Conservation (phyloP, 2,329 filamentous ascomycete species). For the Colletotrichum siamense region DNA sequence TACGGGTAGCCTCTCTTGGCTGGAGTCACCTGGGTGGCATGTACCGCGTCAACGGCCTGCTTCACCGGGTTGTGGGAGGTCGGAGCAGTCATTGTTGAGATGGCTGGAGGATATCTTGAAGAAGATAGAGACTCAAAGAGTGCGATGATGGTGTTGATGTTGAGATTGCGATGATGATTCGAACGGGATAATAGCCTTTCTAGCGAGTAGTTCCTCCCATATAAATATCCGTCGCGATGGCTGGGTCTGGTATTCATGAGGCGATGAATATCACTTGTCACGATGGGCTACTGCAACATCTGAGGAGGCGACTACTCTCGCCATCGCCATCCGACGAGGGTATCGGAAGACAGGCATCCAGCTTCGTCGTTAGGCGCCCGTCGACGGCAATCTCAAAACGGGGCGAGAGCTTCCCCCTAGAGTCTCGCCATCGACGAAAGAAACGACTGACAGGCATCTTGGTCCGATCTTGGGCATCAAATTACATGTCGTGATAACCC, state of each 20-base stretch:
- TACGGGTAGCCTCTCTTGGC: neutral
- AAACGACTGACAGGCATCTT: neutral
- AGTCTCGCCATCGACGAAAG: neutral
- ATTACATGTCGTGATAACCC: neutral
- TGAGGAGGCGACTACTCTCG: neutral
- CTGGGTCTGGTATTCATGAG: neutral
- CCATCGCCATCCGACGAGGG: neutral
- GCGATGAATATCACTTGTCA: neutral
- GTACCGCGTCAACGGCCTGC: neutral
- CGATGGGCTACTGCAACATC: neutral
- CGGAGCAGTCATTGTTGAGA: neutral
- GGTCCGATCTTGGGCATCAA: neutral
- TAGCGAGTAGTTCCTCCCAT: neutral
- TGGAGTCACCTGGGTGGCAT: neutral
- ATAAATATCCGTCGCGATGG: neutral
- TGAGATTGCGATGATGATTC: neutral
- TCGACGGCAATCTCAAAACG: neutral
- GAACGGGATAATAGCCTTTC: neutral
- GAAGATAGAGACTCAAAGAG: neutral
- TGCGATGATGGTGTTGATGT: neutral
- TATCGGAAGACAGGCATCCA: neutral
- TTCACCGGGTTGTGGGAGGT: neutral
- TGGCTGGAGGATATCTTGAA: neutral
- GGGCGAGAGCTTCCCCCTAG: neutral
- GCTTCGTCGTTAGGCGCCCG: neutral